phyloP scores from a whole-genome alignment of 495 filamentous ascomycete species.

The Letharia lupina region DNA sequence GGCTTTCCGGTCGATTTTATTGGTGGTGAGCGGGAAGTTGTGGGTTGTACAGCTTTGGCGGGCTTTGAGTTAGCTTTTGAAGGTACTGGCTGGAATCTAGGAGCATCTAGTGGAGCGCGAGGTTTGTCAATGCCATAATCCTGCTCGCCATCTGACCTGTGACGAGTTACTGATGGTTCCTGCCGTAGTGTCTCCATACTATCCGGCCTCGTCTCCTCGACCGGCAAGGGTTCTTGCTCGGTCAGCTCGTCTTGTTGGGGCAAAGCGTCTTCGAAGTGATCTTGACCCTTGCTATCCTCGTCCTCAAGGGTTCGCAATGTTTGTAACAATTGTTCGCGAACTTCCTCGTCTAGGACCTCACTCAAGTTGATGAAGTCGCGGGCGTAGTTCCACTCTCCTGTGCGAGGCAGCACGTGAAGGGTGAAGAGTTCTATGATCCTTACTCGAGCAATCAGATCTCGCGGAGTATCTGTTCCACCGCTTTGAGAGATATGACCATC shows the following conservation, averaged over 20 bases:
- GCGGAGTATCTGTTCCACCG: conserved; percentile 65
- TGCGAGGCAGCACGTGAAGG: conserved; percentile 81
- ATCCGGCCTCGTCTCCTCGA: conserved; percentile 2
- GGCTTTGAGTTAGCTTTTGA: conserved; percentile 10
- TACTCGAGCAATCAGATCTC: conserved; percentile 64
- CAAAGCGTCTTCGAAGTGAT: conserved; percentile 59
- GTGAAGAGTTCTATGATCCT: conserved; percentile 92
- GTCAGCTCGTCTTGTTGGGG: conserved; percentile 46
- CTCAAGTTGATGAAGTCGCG: conserved; percentile 77
- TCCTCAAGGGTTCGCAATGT: conserved; percentile 51
- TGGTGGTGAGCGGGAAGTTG: conserved; percentile 21
- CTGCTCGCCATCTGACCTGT: conserved; percentile 43
- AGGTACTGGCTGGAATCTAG: conserved; percentile 11
- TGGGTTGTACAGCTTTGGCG: conserved; percentile 7
- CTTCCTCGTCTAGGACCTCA: conserved; percentile 83
- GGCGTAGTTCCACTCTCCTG: conserved; percentile 92
- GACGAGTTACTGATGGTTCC: conserved; percentile 36
- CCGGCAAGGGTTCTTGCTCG: conserved; percentile 19
- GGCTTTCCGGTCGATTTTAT: conserved; percentile 28
- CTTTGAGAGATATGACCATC: conserved; percentile 31
- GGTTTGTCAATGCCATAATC: conserved; percentile 48
- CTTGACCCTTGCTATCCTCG: conserved; percentile 42
- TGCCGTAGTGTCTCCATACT: conserved; percentile 29
- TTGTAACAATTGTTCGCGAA: conserved; percentile 75
- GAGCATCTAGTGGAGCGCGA: background rate